These are phyloP conservation scores for Eutrema japonicum DNA, from an alignment of 345 rosid species.

Conservation along the genomic window DNA sequence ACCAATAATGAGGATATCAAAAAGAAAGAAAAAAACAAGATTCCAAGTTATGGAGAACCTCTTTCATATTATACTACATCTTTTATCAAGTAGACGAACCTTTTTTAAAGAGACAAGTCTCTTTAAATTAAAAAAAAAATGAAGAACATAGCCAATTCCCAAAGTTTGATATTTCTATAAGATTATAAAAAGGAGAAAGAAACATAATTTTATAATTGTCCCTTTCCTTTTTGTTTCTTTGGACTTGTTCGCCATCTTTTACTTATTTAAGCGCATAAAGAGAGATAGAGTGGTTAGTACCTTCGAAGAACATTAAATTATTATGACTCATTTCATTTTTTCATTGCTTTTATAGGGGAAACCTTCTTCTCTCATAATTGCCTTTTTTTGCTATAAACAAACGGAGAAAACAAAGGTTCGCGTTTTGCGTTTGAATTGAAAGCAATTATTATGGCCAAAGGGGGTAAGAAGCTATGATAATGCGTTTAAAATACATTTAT, in stretches of 20 bases:
- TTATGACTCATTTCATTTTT: slow-evolving; percentile 16
- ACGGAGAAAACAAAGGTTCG: slow-evolving; percentile 8
- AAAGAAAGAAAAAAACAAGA: slow-evolving; percentile 10
- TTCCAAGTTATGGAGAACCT: slow-evolving; percentile 34
- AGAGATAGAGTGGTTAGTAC: slow-evolving; percentile 14
- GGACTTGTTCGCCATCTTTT: slow-evolving; percentile 20
- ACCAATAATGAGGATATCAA: slow-evolving; percentile 30
- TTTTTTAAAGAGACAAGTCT: background rate
- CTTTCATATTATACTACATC: slow-evolving; percentile 12
- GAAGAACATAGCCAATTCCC: background rate
- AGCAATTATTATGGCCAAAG: background rate
- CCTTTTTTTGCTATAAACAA: background rate
- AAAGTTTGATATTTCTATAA: slow-evolving; percentile 19
- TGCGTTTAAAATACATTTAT: background rate
- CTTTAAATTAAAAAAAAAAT: slow-evolving; percentile 17
- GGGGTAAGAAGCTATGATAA: background rate
- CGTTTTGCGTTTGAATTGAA: background rate
- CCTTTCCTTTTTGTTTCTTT: slow-evolving; percentile 17
- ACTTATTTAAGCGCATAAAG: slow-evolving; percentile 14
- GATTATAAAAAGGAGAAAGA: slow-evolving; percentile 16
- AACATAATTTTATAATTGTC: background rate
- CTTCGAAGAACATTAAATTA: slow-evolving; percentile 19
- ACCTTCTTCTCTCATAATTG: background rate
- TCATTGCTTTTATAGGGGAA: slow-evolving; percentile 7
- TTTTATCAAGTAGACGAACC: slow-evolving; percentile 25